Base-by-base conservation (phyloP, 2,329 filamentous ascomycete species). In the Fusarium napiforme region DNA sequence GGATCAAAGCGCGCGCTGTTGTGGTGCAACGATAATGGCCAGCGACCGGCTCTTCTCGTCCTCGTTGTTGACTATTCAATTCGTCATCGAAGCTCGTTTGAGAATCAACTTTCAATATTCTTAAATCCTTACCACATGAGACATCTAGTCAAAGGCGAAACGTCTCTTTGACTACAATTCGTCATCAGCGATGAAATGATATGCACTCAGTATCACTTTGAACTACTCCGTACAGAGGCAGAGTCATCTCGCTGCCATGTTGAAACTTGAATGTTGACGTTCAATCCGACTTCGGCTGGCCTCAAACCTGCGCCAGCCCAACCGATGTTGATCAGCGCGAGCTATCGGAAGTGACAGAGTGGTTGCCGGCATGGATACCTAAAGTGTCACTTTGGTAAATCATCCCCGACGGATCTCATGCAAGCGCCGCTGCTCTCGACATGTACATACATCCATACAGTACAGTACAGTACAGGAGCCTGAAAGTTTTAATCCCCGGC, bases 361-460 rank as follows among this genome's bases (percentile, higher is more conserved):
- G 71, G 72, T 61, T 73, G 39, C 69, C 64, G 73, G 68, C 65
- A 53, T 56, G 58, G 47, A 63, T 58, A 57, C 66, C 70, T 50
- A 60, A 75, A 77, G 46, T 65, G 68, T 60, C 71, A 64, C 52
- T 74, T 73, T 71, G 43, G 61, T 76, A 47, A 65, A 65, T 49
- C 61, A 69, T 72, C 60, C 66, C 70, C 58, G 65, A 74, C 68
- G 68, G 66, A 69, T 77, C 69, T 77, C 73, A 76, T 76, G 73
- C 69, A 76, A 50, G 47, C 59, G 65, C 62, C 66, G 56, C 45
- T 62, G 28, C 60, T 67, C 52, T 32, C 53, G 61, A n/a, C 15
- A n/a, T 39, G 37, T 15, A 42, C 21, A 19, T 37, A 18, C 36
- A 36, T n/a, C 16, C 5, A 14, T 62, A 23, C 40, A 23, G 14